Evolutionary conservation across 78 protist genomes (phyloP).

Genomic region (Emiliania huxleyi): DNA sequence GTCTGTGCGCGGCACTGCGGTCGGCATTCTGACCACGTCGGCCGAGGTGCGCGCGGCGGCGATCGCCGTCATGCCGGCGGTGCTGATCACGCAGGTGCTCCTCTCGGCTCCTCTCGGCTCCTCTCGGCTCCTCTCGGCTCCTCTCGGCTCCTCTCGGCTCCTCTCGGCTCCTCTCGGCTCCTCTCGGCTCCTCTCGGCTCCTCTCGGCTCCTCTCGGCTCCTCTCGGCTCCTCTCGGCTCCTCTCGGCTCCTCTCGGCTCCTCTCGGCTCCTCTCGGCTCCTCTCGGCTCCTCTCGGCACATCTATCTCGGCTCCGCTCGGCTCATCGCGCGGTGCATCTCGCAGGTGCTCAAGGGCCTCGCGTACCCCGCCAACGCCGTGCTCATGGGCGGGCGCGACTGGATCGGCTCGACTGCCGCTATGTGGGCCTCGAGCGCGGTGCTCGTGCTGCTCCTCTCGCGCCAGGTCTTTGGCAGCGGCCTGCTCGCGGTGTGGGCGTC

Average conservation of each 20-base stretch:
- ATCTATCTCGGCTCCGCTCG: no score
- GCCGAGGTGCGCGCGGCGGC: conserved; percentile 1
- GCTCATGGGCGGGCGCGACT: conserved; percentile 31
- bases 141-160: no score
- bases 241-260: no score
- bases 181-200: no score
- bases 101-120: no score
- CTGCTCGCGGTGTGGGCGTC: neutral
- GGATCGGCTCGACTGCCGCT: neutral
- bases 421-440: conserved; percentile 11
- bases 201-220: no score
- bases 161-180: no score
- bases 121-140: no score
- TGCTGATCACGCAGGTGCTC: neutral
- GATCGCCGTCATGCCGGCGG: neutral
- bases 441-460: neutral
- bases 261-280: no score
- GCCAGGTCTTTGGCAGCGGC: neutral
- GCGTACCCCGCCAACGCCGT: conserved; percentile 18
- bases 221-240: no score
- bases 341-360: conserved; percentile 28
- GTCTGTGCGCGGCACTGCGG: neutral
- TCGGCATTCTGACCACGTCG: neutral
- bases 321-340: no score
- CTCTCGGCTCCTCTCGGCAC: no score